Evolutionary conservation across 1,139 yeast genomes (phyloP).

Genomic region (Kurtzmaniella quercitrusa): DNA sequence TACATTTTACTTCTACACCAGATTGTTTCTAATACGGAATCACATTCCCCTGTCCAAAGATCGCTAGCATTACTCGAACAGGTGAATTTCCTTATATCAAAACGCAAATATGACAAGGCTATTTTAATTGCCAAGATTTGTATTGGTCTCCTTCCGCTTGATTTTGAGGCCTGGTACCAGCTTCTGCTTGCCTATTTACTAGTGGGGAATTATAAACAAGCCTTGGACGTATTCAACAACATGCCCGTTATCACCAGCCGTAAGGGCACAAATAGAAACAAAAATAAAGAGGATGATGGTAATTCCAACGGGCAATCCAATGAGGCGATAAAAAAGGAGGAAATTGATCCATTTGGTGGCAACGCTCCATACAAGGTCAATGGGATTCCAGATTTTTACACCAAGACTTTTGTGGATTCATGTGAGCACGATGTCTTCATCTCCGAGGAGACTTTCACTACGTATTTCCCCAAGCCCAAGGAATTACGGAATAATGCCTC

Average conservation of each 20-base stretch:
- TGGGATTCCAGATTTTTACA: slow-evolving; percentile 30
- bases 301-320: slow-evolving; percentile 5
- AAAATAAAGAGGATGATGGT: not conserved
- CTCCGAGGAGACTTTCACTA: slow-evolving; percentile 25
- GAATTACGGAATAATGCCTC: slow-evolving; percentile 11
- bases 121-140: slow-evolving; percentile 27
- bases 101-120: slow-evolving; percentile 23
- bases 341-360: not conserved
- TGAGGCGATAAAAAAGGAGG: not conserved
- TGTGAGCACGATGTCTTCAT: slow-evolving; percentile 24
- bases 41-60: slow-evolving; percentile 26
- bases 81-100: slow-evolving; percentile 33
- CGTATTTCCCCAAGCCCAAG: slow-evolving; percentile 31
- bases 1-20: slow-evolving; percentile 25
- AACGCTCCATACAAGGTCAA: slow-evolving; percentile 12
- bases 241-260: slow-evolving; percentile 23
- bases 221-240: slow-evolving; percentile 32
- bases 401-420: slow-evolving; percentile 23
- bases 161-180: slow-evolving; percentile 39
- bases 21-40: slow-evolving; percentile 11
- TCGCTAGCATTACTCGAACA: slow-evolving; percentile 38
- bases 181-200: slow-evolving; percentile 33
- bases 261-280: slow-evolving; percentile 5
- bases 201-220: slow-evolving; percentile 24
- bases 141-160: slow-evolving; percentile 34